Conservation (phyloP, 148 eudicot genomes). For the Rhododendron mucronatum region DNA sequence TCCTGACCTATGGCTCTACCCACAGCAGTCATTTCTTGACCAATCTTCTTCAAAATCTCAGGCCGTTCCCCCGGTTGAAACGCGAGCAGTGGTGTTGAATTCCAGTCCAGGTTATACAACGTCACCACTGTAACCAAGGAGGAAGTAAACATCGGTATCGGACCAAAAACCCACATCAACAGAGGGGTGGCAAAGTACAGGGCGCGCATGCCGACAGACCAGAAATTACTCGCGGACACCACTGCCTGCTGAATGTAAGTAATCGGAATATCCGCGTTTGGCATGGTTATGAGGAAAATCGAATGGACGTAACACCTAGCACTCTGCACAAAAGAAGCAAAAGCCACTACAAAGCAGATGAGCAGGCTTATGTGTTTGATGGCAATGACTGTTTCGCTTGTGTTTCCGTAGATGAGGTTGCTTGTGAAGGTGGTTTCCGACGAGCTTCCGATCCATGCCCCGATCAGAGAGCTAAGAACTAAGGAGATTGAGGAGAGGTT, state of each 20-base stretch:
- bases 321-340: constrained; percentile 49
- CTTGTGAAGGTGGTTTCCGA: constrained; percentile 26
- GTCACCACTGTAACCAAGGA: constrained; percentile 37
- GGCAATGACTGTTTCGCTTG: constrained; percentile 42
- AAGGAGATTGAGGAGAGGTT: constrained; percentile 49
- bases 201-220: constrained; percentile 45
- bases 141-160: constrained; percentile 67
- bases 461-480: constrained; percentile 57
- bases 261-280: constrained; percentile 38
- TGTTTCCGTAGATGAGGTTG: constrained; percentile 49
- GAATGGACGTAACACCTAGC: constrained; percentile 46
- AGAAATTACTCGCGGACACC: constrained; percentile 29
- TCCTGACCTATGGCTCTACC: constrained; percentile 9
- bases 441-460: constrained; percentile 56
- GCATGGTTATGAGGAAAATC: constrained; percentile 62
- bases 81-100: constrained; percentile 44
- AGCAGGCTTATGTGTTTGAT: constrained; percentile 49
- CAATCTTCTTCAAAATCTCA: constrained; percentile 6
- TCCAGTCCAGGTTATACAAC: constrained; percentile 45
- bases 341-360: constrained; percentile 51
- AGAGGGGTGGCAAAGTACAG: constrained; percentile 48
- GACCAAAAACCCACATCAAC: constrained; percentile 79
- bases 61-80: background rate
- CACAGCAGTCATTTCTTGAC: background rate
- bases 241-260: constrained; percentile 35